Base-by-base conservation (phyloP, 169 alveolate species). In the Hepatocystis sp. region DNA sequence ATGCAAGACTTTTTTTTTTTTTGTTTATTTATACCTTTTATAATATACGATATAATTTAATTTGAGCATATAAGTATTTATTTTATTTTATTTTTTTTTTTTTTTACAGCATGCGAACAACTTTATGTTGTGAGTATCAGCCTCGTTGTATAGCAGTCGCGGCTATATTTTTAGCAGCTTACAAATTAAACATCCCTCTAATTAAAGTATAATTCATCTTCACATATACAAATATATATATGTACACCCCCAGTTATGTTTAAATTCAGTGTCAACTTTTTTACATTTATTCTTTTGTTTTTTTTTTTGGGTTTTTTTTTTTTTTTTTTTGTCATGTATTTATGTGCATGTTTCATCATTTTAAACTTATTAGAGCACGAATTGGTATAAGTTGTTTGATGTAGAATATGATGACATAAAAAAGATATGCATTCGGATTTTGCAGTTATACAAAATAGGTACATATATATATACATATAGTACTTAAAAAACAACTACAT, bases 121-220 rank as follows among this genome's bases (percentile, higher is more conserved):
- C 94, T 13, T 68, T 91, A 23, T 91, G 94, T 68, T 91, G 94
- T 65, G 93, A 86, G 23, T 91, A 88, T 34, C 94, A 91, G 76
- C 94, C 94, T 7, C 91, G 92, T 4, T 91, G 91, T 15, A 89
- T 91, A 3, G 94, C 94, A 23, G 94, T 91, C 23, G 94, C 93
- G 11, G 86, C 93, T 39, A 91, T 91, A 25, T 91, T 88, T 34
- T 60, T 91, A 56, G 94, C 94, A 10, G 93, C 94, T 3, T 84
- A 91, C 34, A 91, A 86, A 61, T 47, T 91, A 47, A 66, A 66
- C 47, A 88, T 91, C n/a, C 93, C 92, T 5, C 55, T 91, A 46
- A 85, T 91, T 58, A 60, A 60, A 47, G 94, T 86, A 67, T 64
- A 42, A 27, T 28, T 15, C 39, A 23, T 30, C 25, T 21, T 15